phyloP scores from a whole-genome alignment of 208 protist genomes.

The Trypanosoma boissoni region DNA sequence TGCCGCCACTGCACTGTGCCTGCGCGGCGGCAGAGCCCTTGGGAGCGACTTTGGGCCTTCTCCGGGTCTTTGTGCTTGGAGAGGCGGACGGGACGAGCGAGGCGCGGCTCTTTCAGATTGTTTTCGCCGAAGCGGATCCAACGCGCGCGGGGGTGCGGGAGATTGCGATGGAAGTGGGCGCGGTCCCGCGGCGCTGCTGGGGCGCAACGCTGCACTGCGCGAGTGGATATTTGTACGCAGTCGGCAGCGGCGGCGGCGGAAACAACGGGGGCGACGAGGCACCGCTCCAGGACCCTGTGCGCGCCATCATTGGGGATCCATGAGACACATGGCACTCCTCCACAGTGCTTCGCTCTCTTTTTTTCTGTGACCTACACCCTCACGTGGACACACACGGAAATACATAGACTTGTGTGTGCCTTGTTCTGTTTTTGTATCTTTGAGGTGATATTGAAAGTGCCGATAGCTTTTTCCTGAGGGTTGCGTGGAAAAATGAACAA shows the following conservation, averaged over 20 bases:
- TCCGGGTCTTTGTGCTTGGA: constrained; percentile 18
- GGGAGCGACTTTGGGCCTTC: constrained; percentile 12
- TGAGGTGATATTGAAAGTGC: too few relatives aligned
- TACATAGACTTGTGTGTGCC: too few relatives aligned
- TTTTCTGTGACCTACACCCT: too few relatives aligned
- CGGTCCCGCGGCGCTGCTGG: constrained; percentile 37
- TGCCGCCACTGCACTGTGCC: constrained; percentile 18
- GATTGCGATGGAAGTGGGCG: constrained; percentile 20
- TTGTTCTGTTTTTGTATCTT: too few relatives aligned
- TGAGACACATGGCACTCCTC: too few relatives aligned
- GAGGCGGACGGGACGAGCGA: constrained; percentile 2
- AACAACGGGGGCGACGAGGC: not conserved
- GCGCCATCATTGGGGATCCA: constrained; percentile 31
- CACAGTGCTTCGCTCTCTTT: too few relatives aligned
- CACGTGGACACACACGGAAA: too few relatives aligned
- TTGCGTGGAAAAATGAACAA: too few relatives aligned
- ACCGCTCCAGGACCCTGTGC: constrained; percentile 19
- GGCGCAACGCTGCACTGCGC: constrained; percentile 38
- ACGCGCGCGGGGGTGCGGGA: not conserved
- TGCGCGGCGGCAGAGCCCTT: constrained; percentile 21
- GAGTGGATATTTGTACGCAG: constrained; percentile 50
- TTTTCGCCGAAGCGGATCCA: not conserved
- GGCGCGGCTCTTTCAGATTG: constrained; percentile 13
- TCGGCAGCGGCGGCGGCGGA: constrained; percentile 12
- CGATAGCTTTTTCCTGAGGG: too few relatives aligned